Evolutionary conservation across 768 basidiomycete genomes (phyloP).

Genomic region (Tephrocybe sp.): DNA sequence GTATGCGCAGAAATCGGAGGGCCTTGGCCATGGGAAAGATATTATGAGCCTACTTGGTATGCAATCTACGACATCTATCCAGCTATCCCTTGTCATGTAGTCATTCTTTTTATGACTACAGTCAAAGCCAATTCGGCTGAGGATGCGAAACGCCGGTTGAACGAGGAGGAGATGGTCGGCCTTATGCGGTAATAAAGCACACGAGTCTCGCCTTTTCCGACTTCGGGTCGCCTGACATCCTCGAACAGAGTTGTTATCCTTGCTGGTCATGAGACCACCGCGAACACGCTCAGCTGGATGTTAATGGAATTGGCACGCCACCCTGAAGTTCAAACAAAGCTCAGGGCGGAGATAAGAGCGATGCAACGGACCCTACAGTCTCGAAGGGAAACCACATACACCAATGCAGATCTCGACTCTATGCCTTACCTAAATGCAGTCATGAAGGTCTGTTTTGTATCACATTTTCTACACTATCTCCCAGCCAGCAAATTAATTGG

Average conservation of each 20-base stretch:
- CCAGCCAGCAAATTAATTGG: not conserved
- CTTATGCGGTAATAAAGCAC: conserved; percentile 48
- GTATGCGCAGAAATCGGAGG: conserved; percentile 34
- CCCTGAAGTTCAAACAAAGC: conserved; percentile 55
- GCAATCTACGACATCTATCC: not conserved
- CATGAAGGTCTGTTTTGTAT: conserved; percentile 35
- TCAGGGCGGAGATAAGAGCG: conserved; percentile 60
- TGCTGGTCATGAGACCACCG: conserved; percentile 62
- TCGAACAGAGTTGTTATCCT: conserved; percentile 49
- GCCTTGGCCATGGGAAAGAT: conserved; percentile 36
- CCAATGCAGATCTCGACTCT: conserved; percentile 42
- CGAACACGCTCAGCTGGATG: conserved; percentile 59
- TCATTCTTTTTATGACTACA: conserved; percentile 17
- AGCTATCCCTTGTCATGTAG: not conserved
- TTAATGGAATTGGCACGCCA: conserved; percentile 61
- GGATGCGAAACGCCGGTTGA: conserved; percentile 40
- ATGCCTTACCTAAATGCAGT: conserved; percentile 50
- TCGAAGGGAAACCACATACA: conserved; percentile 39
- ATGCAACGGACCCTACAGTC: conserved; percentile 32
- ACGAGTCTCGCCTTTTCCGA: conserved; percentile 35
- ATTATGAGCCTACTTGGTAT: conserved; percentile 45
- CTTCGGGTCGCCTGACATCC: conserved; percentile 35
- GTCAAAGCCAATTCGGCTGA: conserved; percentile 58
- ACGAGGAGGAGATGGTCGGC: conserved; percentile 46
- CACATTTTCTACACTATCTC: not conserved